Evolutionary conservation across 768 basidiomycete species (phyloP).

Genomic region (Lactarius quietus): DNA sequence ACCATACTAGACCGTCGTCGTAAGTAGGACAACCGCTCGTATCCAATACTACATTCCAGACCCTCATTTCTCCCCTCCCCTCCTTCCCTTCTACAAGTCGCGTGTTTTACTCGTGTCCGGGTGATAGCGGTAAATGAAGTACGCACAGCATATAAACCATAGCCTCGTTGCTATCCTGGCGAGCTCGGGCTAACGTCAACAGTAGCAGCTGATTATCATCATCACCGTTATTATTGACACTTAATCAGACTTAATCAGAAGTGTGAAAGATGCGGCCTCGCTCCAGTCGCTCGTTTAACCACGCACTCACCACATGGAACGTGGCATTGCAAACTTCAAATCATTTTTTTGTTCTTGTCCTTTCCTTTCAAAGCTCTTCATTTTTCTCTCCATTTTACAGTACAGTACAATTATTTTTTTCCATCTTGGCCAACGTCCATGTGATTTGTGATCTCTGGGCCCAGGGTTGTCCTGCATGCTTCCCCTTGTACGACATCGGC

Average conservation of each 20-base stretch:
- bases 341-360: background rate
- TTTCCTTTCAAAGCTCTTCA: background rate
- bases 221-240: background rate
- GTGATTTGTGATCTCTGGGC: slow-evolving; percentile 3
- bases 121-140: slow-evolving; percentile 10
- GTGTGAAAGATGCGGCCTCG: slow-evolving; percentile 17
- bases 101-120: slow-evolving; percentile 17
- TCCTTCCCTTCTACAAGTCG: slow-evolving; percentile 1
- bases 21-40: background rate
- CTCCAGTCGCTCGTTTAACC: background rate
- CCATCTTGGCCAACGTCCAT: background rate
- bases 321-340: background rate
- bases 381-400: background rate
- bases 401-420: background rate
- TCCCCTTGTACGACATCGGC: background rate
- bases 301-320: background rate
- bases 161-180: slow-evolving; percentile 9
- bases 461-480: background rate
- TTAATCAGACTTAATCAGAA: background rate
- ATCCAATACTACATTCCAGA: slow-evolving; percentile 4
- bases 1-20: slow-evolving; percentile 10
- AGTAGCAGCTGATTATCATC: slow-evolving; percentile 8
- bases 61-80: slow-evolving; percentile 5
- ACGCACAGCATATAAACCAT: background rate
- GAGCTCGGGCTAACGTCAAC: background rate